Base-by-base conservation (phyloP, 495 filamentous ascomycete genomes). In the Aspergillus incahuasiensis region DNA sequence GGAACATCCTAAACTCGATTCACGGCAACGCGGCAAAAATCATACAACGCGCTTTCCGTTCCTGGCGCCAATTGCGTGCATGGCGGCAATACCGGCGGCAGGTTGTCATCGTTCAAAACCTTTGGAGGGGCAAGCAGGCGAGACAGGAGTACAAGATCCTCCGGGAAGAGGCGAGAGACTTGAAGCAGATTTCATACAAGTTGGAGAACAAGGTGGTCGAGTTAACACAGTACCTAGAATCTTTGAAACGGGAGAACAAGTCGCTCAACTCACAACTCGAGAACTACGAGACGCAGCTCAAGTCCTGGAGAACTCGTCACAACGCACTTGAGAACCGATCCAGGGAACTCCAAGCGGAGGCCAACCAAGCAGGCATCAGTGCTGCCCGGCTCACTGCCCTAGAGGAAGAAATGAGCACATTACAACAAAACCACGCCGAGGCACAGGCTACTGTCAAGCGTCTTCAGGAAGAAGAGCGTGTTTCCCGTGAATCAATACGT, bases 131-230 rank as follows among this genome's bases (percentile, higher is more conserved):
- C 59, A 94, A 81, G 74, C 61, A 76, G 58, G 95, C 94, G 52
- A 82, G 95, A 56, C 80, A 78, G 50, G 82, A 79, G 48, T 98
- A 98, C 79, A 97, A 95, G 82, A 84, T 68, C 41, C 71, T 95
- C 51, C 89, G 95, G 48, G 92, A 95, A 69, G 95, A 98, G 69
- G 92, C 94, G 38, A 87, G 95, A 64, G 94, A 98, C 79, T 82
- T 98, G 62, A 96, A 96, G 76, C 91, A 97, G 69, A 98, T 98
- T 60, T 97, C 92, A 13, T 97, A 97, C 76, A 97, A 95, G 77
- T 74, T 98, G 64, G 95, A 97, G 78, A 97, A 97, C 79, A 97
- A 98, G 82, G 94, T 98, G 52, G 89, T 97, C 51, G 95, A 99
- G 74, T 78, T 99, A 61, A 99, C 95, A 9, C 95, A 99, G 70